Percentiles rank a stretch among this genome's conserved stretches.
These are phyloP conservation scores for Microbotryum intermedium DNA, from an alignment of 1,284 basidiomycete species.

Conservation along the genomic window DNA sequence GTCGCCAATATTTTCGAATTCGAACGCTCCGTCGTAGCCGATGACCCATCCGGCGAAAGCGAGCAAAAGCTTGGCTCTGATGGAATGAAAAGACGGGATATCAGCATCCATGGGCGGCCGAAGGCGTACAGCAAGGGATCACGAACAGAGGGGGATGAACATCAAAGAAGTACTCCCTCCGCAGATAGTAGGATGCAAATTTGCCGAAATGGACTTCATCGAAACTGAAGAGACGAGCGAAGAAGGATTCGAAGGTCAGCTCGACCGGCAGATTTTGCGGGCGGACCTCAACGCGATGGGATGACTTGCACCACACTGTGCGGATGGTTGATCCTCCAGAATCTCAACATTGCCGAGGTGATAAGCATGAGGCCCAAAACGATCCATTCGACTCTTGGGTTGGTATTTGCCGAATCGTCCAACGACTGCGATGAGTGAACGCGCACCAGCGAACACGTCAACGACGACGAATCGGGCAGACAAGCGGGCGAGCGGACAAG, in stretches of 20 bases:
- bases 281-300: too few relatives aligned
- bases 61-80: constrained; percentile 72
- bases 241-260: neutral
- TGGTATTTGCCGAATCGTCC: neutral
- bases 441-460: too few relatives aligned
- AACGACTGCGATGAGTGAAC: too few relatives aligned
- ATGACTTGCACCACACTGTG: constrained; percentile 80
- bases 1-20: constrained; percentile 93
- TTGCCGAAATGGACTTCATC: constrained; percentile 77
- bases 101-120: neutral
- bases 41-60: constrained; percentile 91
- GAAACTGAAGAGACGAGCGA: constrained; percentile 52
- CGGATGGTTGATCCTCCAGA: constrained; percentile 88
- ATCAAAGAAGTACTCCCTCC: constrained; percentile 94
- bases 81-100: too few relatives aligned
- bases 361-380: constrained; percentile 23
- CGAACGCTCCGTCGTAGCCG: constrained; percentile 88
- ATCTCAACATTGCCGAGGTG: constrained; percentile 53
- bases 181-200: constrained; percentile 85
- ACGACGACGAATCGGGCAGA: too few relatives aligned
- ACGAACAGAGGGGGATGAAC: constrained; percentile 79
- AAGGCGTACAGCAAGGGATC: constrained; percentile 22
- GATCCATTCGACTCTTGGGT: constrained; percentile 14
- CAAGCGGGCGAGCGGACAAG: too few relatives aligned
- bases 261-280: neutral